Conservation (phyloP, 202 grass and related monocot genomes). For the Zoysia matrella region DNA sequence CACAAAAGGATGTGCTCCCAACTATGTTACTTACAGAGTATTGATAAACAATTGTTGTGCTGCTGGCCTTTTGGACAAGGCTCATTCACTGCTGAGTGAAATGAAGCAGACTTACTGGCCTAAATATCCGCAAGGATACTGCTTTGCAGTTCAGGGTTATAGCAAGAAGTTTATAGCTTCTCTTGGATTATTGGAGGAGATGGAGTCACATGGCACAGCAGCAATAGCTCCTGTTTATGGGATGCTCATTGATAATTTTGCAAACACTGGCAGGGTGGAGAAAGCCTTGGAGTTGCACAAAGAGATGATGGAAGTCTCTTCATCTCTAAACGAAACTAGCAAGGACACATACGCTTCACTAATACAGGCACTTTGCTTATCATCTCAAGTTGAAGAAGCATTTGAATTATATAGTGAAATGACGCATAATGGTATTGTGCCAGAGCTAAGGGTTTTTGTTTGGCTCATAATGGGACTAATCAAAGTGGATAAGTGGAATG, state of each 20-base stretch:
- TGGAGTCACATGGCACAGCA: constrained; percentile 55
- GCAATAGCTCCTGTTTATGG: constrained; percentile 77
- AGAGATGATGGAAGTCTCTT: constrained; percentile 68
- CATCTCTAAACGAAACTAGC: constrained; percentile 46
- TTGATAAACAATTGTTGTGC: constrained; percentile 90
- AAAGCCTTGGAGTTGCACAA: constrained; percentile 81
- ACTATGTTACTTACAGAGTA: constrained; percentile 87
- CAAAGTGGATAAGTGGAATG: constrained; percentile 72
- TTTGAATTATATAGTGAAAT: constrained; percentile 86
- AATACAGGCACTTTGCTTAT: constrained; percentile 83
- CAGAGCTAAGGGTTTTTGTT: constrained; percentile 73
- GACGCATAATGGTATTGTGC: constrained; percentile 54
- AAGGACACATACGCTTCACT: constrained; percentile 60
- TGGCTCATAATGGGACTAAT: constrained; percentile 80
- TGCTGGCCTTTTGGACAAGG: constrained; percentile 81
- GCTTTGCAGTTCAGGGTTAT: constrained; percentile 68
- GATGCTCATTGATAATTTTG: constrained; percentile 79
- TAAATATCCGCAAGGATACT: constrained; percentile 64
- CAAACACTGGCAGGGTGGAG: constrained; percentile 76
- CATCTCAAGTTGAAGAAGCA: constrained; percentile 76
- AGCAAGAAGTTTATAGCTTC: constrained; percentile 80
- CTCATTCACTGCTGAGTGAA: constrained; percentile 71
- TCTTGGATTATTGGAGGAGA: constrained; percentile 74
- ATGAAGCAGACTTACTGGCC: constrained; percentile 99
- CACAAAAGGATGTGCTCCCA: constrained; percentile 76